A percentile compares a stretch with the other conserved stretches of the same genome.
Conservation (phyloP, 2,329 filamentous ascomycete species). For the Trichoderma asperellum region DNA sequence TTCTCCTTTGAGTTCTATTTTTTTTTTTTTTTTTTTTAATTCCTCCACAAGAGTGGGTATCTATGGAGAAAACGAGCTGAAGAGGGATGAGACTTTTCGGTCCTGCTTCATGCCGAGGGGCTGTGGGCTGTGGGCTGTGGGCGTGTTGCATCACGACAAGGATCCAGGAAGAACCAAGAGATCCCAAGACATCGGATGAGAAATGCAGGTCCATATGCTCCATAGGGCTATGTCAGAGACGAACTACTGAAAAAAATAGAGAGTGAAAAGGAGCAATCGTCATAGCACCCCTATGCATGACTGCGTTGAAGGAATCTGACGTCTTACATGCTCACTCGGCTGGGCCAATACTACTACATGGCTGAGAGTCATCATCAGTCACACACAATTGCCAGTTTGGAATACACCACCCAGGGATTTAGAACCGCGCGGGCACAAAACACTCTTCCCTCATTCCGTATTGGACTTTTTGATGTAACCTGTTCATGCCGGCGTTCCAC, state of each 20-base stretch:
- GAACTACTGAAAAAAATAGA: not conserved
- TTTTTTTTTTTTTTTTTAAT: not conserved
- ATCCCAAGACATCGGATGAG: slow-evolving; percentile 15
- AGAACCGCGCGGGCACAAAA: not conserved
- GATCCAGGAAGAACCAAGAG: not conserved
- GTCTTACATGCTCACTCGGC: slow-evolving; percentile 3
- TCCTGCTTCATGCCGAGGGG: slow-evolving; percentile 14
- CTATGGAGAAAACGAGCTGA: not conserved
- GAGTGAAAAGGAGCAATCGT: not conserved
- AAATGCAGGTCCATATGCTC: slow-evolving; percentile 15
- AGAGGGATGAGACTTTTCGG: not conserved
- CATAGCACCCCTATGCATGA: not conserved
- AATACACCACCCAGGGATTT: not conserved
- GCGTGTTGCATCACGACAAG: slow-evolving; percentile 13
- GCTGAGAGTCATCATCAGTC: not conserved
- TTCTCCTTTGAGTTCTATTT: not conserved
- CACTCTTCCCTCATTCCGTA: not conserved
- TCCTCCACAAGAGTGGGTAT: not conserved
- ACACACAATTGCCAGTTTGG: slow-evolving; percentile 1
- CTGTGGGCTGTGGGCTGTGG: not conserved
- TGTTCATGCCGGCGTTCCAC: slow-evolving; percentile 14
- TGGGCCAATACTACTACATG: not conserved
- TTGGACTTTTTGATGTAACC: not conserved
- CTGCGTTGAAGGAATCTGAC: not conserved
- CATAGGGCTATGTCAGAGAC: slow-evolving; percentile 12